Percentiles rank a stretch among this genome's conserved stretches.
Evolutionary conservation across 108 stramenopile species (phyloP).

Genomic region (Skeletonema costatum): DNA sequence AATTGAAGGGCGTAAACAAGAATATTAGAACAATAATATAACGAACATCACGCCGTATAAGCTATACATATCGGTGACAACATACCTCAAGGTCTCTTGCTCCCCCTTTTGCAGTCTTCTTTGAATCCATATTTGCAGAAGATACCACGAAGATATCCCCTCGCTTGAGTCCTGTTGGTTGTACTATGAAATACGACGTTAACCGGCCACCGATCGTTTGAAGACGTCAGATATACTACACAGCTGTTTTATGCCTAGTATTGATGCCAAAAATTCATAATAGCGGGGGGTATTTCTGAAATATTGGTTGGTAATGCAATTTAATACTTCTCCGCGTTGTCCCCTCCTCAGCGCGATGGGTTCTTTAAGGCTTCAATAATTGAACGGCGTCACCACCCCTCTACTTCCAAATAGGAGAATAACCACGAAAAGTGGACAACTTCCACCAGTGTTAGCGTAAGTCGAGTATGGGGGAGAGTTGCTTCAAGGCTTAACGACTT

Average conservation of each 20-base stretch:
- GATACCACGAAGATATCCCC: not conserved
- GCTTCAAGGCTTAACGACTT: not conserved
- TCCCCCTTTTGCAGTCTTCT: not conserved
- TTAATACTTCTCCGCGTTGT: not conserved
- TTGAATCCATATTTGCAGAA: not conserved
- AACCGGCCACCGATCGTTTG: not conserved
- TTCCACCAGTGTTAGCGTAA: not conserved
- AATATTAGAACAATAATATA: not conserved
- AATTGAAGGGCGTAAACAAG: not conserved
- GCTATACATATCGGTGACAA: not conserved
- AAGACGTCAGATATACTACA: not conserved
- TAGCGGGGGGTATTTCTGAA: not conserved
- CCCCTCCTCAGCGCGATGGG: not conserved
- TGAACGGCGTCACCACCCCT: not conserved
- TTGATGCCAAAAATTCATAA: not conserved
- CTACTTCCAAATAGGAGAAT: not conserved
- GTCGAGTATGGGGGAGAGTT: not conserved
- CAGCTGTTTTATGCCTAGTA: not conserved
- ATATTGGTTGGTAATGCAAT: not conserved
- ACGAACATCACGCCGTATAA: not conserved
- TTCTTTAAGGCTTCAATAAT: not conserved
- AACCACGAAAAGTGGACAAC: not conserved
- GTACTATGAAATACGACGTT: not conserved
- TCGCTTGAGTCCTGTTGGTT: not conserved
- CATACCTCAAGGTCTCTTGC: not conserved